Evolutionary conservation across 1,139 yeast species (phyloP).

Genomic region (Yamadazyma dendronema): DNA sequence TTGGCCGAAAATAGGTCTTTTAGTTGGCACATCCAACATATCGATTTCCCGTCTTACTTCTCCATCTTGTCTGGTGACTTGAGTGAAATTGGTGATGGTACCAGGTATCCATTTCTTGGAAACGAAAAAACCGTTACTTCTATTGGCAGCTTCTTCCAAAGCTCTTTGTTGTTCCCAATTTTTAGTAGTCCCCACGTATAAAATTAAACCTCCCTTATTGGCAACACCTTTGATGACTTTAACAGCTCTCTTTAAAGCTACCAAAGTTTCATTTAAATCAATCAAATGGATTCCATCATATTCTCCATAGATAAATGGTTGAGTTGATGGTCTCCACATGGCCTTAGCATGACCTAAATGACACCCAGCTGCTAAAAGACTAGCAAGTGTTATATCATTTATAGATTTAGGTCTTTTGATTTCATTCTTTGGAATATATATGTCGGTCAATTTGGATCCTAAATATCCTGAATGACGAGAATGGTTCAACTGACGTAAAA

Average conservation of each 20-base stretch:
- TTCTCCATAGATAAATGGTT: constrained; percentile 83
- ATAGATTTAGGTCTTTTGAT: constrained; percentile 57
- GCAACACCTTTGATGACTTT: constrained; percentile 79
- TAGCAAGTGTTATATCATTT: constrained; percentile 59
- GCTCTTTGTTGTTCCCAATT: constrained; percentile 68
- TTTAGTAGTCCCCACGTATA: constrained; percentile 81
- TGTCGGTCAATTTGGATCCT: constrained; percentile 65
- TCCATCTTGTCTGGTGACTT: constrained; percentile 68
- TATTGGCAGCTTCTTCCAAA: constrained; percentile 74
- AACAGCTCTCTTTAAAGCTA: constrained; percentile 74
- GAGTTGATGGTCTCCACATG: constrained; percentile 80
- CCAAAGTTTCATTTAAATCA: constrained; percentile 79
- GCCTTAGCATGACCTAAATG: constrained; percentile 89
- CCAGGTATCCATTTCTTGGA: constrained; percentile 94
- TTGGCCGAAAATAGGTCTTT: constrained; percentile 42
- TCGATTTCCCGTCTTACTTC: constrained; percentile 48
- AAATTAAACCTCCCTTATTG: constrained; percentile 77
- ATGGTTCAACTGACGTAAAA: constrained; percentile 63
- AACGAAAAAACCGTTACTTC: constrained; percentile 79
- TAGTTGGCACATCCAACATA: constrained; percentile 48
- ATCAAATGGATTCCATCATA: constrained; percentile 88
- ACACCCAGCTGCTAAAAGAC: constrained; percentile 86
- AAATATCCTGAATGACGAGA: constrained; percentile 47
- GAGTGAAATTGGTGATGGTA: constrained; percentile 80
- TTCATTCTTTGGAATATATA: constrained; percentile 71